A percentile compares a stretch with the other conserved stretches of the same genome.
phyloP scores from a whole-genome alignment of 129 eudicot genomes.

The Lactuca sativa region DNA sequence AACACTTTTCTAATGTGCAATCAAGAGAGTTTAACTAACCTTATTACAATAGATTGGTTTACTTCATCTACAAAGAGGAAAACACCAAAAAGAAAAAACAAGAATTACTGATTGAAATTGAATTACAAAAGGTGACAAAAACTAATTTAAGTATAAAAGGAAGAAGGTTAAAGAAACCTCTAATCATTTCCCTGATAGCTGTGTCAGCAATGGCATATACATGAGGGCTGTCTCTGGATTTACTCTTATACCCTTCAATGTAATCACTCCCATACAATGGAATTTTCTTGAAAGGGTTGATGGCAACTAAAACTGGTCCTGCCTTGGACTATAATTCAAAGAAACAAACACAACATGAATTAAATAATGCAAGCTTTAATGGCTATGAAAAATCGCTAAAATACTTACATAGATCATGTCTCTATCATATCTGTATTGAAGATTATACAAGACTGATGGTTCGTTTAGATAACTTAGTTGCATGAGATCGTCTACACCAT shows the following conservation, averaged over 20 bases:
- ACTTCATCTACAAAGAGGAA: slow-evolving; percentile 73
- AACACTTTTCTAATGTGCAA: background rate
- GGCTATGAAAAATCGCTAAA: background rate
- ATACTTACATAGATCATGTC: slow-evolving; percentile 86
- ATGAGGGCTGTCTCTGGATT: slow-evolving; percentile 81
- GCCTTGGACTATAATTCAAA: slow-evolving; percentile 72
- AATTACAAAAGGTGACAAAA: slow-evolving; percentile 15
- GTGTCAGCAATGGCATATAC: slow-evolving; percentile 94
- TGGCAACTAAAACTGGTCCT: slow-evolving; percentile 92
- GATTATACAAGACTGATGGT: slow-evolving; percentile 90
- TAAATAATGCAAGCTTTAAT: slow-evolving; percentile 15
- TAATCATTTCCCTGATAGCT: slow-evolving; percentile 87
- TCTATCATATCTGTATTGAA: slow-evolving; percentile 74
- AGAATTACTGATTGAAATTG: background rate
- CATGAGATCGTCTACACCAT: slow-evolving; percentile 98
- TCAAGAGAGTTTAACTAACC: slow-evolving; percentile 51
- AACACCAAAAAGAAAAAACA: slow-evolving; percentile 8
- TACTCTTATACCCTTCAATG: slow-evolving; percentile 69
- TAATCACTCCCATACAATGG: slow-evolving; percentile 76
- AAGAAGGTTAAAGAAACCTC: slow-evolving; percentile 48
- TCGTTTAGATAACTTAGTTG: slow-evolving; percentile 92
- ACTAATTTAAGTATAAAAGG: slow-evolving; percentile 6
- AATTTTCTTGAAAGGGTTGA: slow-evolving; percentile 89
- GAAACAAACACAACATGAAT: background rate
- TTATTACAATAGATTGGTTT: slow-evolving; percentile 94